Evolutionary conservation across 331 rosid genomes (phyloP).

Genomic region (Ulmus americana): DNA sequence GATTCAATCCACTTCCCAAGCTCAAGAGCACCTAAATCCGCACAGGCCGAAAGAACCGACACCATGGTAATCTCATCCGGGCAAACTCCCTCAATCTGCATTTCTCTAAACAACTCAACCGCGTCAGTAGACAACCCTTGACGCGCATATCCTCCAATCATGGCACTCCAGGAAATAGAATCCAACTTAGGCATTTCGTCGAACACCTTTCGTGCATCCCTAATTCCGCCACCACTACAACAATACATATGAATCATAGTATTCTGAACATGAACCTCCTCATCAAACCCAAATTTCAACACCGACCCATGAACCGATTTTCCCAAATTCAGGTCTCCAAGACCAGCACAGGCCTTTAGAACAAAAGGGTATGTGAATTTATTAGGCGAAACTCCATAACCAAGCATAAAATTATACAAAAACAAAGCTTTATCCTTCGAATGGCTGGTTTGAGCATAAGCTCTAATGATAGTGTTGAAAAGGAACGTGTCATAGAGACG

Average conservation of each 20-base stretch:
- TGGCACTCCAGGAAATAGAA: conserved; percentile 82
- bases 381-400: conserved; percentile 47
- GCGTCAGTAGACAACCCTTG: conserved; percentile 52
- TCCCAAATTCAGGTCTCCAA: conserved; percentile 43
- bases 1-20: conserved; percentile 94
- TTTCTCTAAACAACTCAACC: conserved; percentile 56
- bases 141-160: conserved; percentile 77
- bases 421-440: conserved; percentile 37
- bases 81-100: conserved; percentile 59
- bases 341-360: conserved; percentile 74
- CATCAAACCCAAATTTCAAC: conserved; percentile 60
- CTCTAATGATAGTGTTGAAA: conserved; percentile 67
- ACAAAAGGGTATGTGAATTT: conserved; percentile 82
- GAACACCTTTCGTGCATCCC: conserved; percentile 56
- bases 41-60: conserved; percentile 67
- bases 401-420: conserved; percentile 41
- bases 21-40: conserved; percentile 80
- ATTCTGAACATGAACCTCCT: conserved; percentile 60
- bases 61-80: conserved; percentile 91
- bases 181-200: conserved; percentile 58
- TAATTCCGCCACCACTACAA: conserved; percentile 43
- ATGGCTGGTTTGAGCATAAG: conserved; percentile 54
- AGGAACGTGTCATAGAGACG: conserved; percentile 53
- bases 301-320: conserved; percentile 54
- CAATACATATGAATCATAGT: conserved; percentile 81